Conservation (phyloP, 2,329 filamentous ascomycete species). For the Monilinia aucupariae region DNA sequence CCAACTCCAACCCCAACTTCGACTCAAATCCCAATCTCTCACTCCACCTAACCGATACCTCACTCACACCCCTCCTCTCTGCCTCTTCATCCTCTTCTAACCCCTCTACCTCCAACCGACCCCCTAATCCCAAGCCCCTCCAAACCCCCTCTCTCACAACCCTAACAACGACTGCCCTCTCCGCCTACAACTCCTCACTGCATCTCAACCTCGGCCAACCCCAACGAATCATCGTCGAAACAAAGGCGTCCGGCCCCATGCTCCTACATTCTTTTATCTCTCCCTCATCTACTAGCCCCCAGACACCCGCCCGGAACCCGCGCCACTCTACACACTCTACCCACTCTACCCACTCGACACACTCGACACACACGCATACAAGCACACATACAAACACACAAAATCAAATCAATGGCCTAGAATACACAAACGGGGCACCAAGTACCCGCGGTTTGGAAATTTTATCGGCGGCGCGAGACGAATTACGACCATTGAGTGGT, state of each 20-base stretch:
- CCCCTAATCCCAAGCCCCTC: conserved; percentile 15
- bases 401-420: background rate
- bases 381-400: background rate
- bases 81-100: conserved; percentile 29
- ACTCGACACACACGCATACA: background rate
- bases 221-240: conserved; percentile 55
- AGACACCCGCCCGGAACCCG: background rate
- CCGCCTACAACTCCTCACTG: conserved; percentile 47
- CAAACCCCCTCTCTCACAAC: conserved; percentile 45
- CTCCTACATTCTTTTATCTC: conserved; percentile 44
- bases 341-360: too few relatives aligned
- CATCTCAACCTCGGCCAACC: conserved; percentile 50
- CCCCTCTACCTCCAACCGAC: conserved; percentile 13
- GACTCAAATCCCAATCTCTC: conserved; percentile 21
- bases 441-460: conserved; percentile 10
- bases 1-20: conserved; percentile 7
- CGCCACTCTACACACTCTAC: background rate
- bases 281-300: conserved; percentile 22
- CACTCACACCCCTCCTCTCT: conserved; percentile 52
- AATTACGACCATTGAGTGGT: conserved; percentile 27
- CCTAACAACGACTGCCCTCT: conserved; percentile 49
- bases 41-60: conserved; percentile 46
- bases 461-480: conserved; percentile 22
- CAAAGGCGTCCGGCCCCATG: conserved; percentile 38
- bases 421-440: background rate